Base-by-base conservation (phyloP, 306 rosid genomes). In the Fragaria ananassa region DNA sequence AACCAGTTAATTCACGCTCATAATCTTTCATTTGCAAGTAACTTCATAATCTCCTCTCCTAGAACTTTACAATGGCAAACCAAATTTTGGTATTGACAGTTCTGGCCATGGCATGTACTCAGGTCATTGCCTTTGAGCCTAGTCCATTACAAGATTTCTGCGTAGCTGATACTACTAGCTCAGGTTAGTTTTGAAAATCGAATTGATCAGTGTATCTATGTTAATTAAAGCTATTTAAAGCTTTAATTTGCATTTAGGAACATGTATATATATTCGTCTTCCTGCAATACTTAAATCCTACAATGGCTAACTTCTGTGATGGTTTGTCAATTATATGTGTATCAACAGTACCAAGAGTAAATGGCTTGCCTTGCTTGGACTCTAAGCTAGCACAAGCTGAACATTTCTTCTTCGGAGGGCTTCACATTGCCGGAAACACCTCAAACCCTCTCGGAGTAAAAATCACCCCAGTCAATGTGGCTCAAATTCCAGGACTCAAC, bases 91-190 rank as follows among this genome's bases (percentile, higher is more conserved):
- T 37, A 37, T 3, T 54, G 50, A 1, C 21, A n/a, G 4, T 72
- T 50, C 50, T 72, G 13, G 50, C 65, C 49, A 72, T 72, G 34
- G 8, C 50, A 54, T 72, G 47, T 23, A 31, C 53, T 56, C 17
- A 56, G 76, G 67, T 37, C 39, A 41, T 56, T 72, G 68, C 66
- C 41, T 72, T 72, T 56, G 85, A 82, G 72, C 79, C 79, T 13
- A 73, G 79, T 77, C 85, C 85, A 15, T 54, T 82, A 31, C 85
- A 82, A 39, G 79, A 82, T 60, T 74, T 82, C 76, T 82, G 82
- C 19, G 46, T 82, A 31, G 82, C 85, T 45, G 85, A 82, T 12
- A 14, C 73, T 25, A 50, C 79, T 17, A 42, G 34, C 76, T 44
- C 66, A 72, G 85, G 85, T 72, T 39, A 3, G 21, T 7, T 6